Base-by-base conservation (phyloP, 1,139 yeast genomes). In the Geotrichum siamense region DNA sequence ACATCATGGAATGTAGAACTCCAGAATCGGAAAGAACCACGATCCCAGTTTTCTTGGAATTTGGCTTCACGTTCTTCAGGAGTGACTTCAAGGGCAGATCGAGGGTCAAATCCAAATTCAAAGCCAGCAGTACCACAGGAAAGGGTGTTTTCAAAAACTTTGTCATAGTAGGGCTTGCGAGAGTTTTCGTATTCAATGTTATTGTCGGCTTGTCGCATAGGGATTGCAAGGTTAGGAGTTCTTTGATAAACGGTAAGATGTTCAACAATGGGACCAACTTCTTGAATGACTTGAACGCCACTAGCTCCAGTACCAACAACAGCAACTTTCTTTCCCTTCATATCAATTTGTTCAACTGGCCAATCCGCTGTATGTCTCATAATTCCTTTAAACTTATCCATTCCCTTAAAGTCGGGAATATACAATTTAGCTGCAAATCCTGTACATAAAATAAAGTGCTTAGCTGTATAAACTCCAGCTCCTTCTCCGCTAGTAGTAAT, bases 301-400 rank as follows among this genome's bases (percentile, higher is more conserved):
- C 72, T 65, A 43, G 75, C 69, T 9, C 75, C 75, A 50, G 70
- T 70, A 20, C 75, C 75, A 38, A 71, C 57, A 16, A 70, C 66
- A 13, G 65, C 62, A 9, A 71, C 68, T 5, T 60, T 57, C 48
- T 69, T 70, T 33, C 57, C 64, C 44, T 61, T 59, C 48, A 71
- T 58, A 23, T 54, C 57, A 17, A 55, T 44, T 2, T 68, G 67
- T 12, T 53, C 57, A 15, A 23, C 43, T 48, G 74, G 68, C 71
- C 74, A 74, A 32, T 69, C 57, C 1, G 72, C 74, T 1, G 76
- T 70, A 53, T 74, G 78, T 67, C 72, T 65, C 54, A 68, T 71
- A 4, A 53, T 54, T 3, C 78, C 78, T 52, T 71, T 60, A 55
- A 68, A 74, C 31, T 55, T 57, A 33, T 69, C 72, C 38, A 73